phyloP scores from a whole-genome alignment of 148 eudicot genomes.

The Vaccinium vitisidaea region DNA sequence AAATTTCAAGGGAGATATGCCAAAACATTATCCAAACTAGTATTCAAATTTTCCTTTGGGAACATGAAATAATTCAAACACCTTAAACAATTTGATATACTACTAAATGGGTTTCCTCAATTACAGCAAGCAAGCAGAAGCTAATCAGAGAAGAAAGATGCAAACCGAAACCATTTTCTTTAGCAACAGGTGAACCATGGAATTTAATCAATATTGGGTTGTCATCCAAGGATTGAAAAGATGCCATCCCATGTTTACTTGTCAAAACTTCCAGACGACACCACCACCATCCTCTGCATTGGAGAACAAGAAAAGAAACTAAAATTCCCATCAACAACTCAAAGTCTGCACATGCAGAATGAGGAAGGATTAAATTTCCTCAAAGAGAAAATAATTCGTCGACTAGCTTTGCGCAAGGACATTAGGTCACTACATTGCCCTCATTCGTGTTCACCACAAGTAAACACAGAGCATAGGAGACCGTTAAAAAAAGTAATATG shows the following conservation, averaged over 20 bases:
- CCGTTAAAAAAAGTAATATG: background rate
- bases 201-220: background rate
- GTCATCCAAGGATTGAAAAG: background rate
- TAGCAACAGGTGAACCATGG: background rate
- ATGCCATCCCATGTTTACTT: background rate
- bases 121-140: background rate
- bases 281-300: conserved; percentile 8
- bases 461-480: background rate
- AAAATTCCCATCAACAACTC: background rate
- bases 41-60: background rate
- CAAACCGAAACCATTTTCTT: background rate
- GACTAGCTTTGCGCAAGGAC: background rate
- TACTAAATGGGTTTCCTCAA: background rate
- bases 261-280: conserved; percentile 11
- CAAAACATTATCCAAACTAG: background rate
- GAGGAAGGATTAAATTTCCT: background rate
- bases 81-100: background rate
- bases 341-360: background rate
- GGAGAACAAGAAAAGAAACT: background rate
- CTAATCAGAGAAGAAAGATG: conserved; percentile 1
- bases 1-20: too few species aligned
- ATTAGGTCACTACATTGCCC: background rate
- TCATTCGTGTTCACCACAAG: background rate
- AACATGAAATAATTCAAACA: background rate
- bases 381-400: background rate